phyloP scores from a whole-genome alignment of 176 grass and related monocot genomes.

The Chrysopogon serrulatus region DNA sequence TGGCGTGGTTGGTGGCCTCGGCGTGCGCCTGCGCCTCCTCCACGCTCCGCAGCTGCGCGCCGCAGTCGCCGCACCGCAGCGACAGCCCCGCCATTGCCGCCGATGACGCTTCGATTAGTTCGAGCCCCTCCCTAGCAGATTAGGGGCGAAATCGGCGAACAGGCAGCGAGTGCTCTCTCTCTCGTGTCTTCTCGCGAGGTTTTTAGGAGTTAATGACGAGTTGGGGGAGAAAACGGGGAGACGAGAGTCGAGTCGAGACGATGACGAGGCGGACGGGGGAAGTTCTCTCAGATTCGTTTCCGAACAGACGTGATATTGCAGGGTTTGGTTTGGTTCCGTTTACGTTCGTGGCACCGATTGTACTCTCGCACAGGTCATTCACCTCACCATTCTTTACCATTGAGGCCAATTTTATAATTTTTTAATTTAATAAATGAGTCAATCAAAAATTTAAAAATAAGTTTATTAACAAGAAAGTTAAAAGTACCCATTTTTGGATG shows the following conservation, averaged over 20 bases:
- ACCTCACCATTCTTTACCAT: no score
- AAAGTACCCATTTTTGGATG: no score
- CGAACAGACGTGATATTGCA: neutral
- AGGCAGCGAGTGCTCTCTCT: neutral
- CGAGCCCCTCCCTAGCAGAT: neutral
- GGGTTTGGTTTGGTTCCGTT: neutral
- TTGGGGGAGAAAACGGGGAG: slow-evolving; percentile 9
- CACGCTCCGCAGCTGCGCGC: slow-evolving; percentile 87
- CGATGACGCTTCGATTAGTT: neutral
- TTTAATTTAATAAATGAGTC: no score
- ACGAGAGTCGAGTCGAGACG: no score
- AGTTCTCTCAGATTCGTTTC: neutral
- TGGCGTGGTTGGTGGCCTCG: slow-evolving; percentile 84
- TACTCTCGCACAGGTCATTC: no score
- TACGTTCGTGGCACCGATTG: no score
- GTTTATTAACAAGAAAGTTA: no score
- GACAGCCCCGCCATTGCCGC: slow-evolving; percentile 75
- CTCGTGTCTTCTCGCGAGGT: slow-evolving; percentile 6
- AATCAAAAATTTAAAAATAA: no score
- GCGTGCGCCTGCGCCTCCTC: slow-evolving; percentile 96
- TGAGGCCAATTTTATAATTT: no score
- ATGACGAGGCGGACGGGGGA: neutral
- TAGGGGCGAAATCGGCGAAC: neutral
- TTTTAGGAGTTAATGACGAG: neutral
- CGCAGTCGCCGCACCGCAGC: slow-evolving; percentile 86